Percentiles rank a stretch among this genome's conserved stretches.
Conservation (phyloP, 371 early-diverging fungal species). For the Lichtheimia ramosa region DNA sequence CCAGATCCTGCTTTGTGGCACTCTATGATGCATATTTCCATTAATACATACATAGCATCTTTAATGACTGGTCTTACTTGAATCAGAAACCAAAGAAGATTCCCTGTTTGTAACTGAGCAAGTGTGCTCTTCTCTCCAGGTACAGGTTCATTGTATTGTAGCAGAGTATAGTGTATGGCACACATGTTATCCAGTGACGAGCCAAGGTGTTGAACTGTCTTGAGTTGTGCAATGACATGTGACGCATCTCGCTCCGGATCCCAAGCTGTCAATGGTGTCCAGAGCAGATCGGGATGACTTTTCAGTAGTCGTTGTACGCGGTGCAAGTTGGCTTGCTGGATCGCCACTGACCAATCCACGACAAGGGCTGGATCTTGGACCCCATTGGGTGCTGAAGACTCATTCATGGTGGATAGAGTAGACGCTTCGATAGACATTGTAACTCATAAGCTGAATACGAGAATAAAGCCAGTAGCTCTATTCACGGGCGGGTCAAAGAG, state of each 20-base stretch:
- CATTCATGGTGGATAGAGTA: too few relatives aligned
- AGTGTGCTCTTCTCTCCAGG: conserved; percentile 4
- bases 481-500: too few relatives aligned
- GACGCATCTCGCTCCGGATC: conserved; percentile 17
- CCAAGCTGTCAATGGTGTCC: conserved; percentile 22
- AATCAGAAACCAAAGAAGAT: conserved; percentile 14
- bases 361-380: conserved; percentile 6
- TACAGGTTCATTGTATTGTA: conserved; percentile 13
- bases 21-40: background rate
- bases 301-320: conserved; percentile 12
- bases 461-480: too few relatives aligned
- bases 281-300: conserved; percentile 29
- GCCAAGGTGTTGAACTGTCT: conserved; percentile 13
- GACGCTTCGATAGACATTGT: too few relatives aligned
- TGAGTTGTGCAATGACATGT: conserved; percentile 15
- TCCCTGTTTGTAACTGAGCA: conserved; percentile 14
- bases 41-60: too few relatives aligned
- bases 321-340: conserved; percentile 22
- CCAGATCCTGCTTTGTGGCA: conserved; percentile 11
- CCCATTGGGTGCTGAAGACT: too few relatives aligned
- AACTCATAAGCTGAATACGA: too few relatives aligned
- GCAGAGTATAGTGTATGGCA: conserved; percentile 18
- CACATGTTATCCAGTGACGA: conserved; percentile 12
- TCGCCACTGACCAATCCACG: conserved; percentile 33
- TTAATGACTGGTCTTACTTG: conserved; percentile 7